Evolutionary conservation across 768 basidiomycete species (phyloP).

Genomic region (Pulveroboletus sp.): DNA sequence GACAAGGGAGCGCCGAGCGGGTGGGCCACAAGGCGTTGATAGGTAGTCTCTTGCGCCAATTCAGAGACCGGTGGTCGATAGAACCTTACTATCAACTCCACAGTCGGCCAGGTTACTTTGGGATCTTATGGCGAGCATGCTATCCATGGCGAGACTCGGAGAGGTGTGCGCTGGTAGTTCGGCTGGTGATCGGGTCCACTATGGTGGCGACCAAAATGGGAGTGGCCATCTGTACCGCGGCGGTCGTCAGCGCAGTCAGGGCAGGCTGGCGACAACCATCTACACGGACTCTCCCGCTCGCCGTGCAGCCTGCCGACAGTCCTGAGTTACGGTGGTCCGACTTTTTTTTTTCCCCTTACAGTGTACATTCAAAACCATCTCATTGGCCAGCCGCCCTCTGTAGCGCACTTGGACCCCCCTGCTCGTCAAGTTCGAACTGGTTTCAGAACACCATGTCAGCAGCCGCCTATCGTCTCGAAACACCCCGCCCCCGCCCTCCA

Average conservation of each 20-base stretch:
- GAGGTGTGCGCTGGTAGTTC: conserved; percentile 2
- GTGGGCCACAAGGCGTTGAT: no score
- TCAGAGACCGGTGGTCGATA: no score
- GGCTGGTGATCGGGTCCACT: conserved; percentile 12
- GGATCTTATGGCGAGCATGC: no score
- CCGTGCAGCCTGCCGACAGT: conserved; percentile 4
- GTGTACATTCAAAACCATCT: conserved; percentile 16
- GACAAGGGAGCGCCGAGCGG: no score
- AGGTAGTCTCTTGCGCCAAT: no score
- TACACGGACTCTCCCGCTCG: conserved; percentile 9
- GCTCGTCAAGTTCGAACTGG: conserved; percentile 31
- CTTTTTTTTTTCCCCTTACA: conserved; percentile 12
- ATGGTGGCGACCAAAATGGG: conserved; percentile 19
- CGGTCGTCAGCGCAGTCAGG: conserved; percentile 31
- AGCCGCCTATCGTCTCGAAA: conserved; percentile 61
- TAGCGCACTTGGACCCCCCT: neutral
- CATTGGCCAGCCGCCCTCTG: conserved; percentile 16
- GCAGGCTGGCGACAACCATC: conserved; percentile 24
- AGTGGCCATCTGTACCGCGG: conserved; percentile 18
- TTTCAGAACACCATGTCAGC: conserved; percentile 48
- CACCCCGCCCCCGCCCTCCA: conserved; percentile 53
- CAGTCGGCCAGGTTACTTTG: neutral
- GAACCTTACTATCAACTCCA: no score
- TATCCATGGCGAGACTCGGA: no score
- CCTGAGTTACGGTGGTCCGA: conserved; percentile 4